Percentiles rank a stretch among this genome's conserved stretches.
Conservation (phyloP, 192 early-diverging fungal genomes). For the Podila verticillata region DNA sequence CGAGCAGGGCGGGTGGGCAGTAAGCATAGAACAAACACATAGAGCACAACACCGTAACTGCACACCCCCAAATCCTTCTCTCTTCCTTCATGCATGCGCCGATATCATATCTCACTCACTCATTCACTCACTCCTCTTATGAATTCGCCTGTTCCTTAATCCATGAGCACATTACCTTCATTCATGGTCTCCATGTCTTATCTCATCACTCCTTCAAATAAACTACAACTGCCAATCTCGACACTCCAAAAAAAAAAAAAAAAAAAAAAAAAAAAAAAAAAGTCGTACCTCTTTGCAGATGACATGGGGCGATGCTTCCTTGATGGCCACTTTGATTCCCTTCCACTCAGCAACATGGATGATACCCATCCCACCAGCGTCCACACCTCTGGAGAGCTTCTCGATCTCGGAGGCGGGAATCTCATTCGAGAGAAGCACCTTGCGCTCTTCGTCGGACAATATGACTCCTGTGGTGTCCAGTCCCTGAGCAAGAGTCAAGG, state of each 20-base stretch:
- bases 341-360: slow-evolving; percentile 48
- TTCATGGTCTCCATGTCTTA: too few relatives aligned
- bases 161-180: too few relatives aligned
- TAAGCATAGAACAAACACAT: too few relatives aligned
- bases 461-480: neutral
- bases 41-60: too few relatives aligned
- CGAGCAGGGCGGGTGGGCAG: too few relatives aligned
- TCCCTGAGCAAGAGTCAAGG: slow-evolving; percentile 29
- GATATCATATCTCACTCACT: too few relatives aligned
- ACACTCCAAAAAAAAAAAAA: neutral
- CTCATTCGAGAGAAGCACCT: slow-evolving; percentile 44
- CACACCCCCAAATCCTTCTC: too few relatives aligned
- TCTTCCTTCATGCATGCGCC: too few relatives aligned
- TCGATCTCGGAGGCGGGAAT: slow-evolving; percentile 45
- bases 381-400: slow-evolving; percentile 40
- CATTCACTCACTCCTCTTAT: too few relatives aligned
- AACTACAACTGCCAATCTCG: too few relatives aligned
- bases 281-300: slow-evolving; percentile 43
- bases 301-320: slow-evolving; percentile 33
- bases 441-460: slow-evolving; percentile 35
- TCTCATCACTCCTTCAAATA: too few relatives aligned
- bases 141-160: too few relatives aligned
- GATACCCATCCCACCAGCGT: slow-evolving; percentile 49
- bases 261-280: neutral
- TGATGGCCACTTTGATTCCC: slow-evolving; percentile 48